These are phyloP conservation scores for Deinandra increscens DNA, from an alignment of 129 eudicot genomes.

Conservation along the genomic window DNA sequence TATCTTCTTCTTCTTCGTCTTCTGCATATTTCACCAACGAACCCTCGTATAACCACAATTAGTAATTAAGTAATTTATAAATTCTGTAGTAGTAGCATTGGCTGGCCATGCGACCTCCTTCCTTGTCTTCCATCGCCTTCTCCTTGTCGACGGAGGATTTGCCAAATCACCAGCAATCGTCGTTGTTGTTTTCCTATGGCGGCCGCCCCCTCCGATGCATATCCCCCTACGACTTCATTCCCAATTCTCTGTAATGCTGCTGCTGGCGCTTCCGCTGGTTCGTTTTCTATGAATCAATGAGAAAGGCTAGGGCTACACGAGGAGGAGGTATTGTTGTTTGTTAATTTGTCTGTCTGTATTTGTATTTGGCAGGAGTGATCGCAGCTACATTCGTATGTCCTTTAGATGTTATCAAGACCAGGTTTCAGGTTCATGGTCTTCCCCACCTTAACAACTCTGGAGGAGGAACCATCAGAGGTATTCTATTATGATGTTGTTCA, in stretches of 20 bases:
- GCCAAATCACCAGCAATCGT: conserved; percentile 11
- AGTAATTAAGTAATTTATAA: no score
- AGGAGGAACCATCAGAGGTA: conserved; percentile 61
- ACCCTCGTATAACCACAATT: not conserved
- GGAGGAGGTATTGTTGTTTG: no score
- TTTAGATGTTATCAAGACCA: conserved; percentile 92
- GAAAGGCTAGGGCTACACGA: conserved; percentile 7
- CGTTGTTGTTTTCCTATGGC: no score
- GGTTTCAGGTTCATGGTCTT: conserved; percentile 93
- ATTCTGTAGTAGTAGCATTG: no score
- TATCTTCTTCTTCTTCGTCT: conserved; percentile 10
- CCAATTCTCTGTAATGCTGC: conserved; percentile 83
- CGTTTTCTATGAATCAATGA: not conserved
- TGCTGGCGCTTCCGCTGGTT: conserved; percentile 96
- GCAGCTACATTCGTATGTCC: conserved; percentile 98
- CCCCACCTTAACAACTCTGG: no score
- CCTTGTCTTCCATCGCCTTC: conserved; percentile 50
- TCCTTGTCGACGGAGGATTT: conserved; percentile 65
- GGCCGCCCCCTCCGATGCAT: conserved; percentile 48
- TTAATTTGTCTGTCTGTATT: no score
- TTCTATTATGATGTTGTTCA: not conserved
- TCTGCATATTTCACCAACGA: conserved; percentile 16
- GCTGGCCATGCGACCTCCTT: conserved; percentile 86
- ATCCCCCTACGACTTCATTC: conserved; percentile 49
- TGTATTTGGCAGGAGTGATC: conserved; percentile 87